Evolutionary conservation across 2,329 filamentous ascomycete genomes (phyloP).

Genomic region (Aschersonia sp.): DNA sequence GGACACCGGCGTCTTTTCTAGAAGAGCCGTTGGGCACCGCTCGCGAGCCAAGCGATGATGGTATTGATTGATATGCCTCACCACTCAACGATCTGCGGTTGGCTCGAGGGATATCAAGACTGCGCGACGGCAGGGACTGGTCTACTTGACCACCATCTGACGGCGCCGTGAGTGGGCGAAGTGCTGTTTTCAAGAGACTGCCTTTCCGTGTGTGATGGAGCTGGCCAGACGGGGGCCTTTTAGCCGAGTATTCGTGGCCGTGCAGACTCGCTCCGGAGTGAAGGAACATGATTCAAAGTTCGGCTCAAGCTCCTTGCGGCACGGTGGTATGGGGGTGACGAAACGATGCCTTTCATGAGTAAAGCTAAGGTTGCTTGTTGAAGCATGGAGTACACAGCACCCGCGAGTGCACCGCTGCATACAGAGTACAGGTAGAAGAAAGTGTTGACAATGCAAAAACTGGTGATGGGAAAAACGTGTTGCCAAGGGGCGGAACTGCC

Average conservation of each 20-base stretch:
- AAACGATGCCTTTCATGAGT: not conserved
- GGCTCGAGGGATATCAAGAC: not conserved
- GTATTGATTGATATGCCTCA: not conserved
- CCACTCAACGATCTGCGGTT: constrained; percentile 1
- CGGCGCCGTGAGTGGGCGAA: constrained; percentile 19
- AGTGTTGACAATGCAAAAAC: too few relatives aligned
- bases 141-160: constrained; percentile 7
- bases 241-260: constrained; percentile 42
- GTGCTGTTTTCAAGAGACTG: constrained; percentile 27
- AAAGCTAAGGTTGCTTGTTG: not conserved
- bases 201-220: constrained; percentile 19
- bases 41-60: constrained; percentile 9
- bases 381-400: too few relatives aligned
- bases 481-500: too few relatives aligned
- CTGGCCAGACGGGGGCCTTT: constrained; percentile 13
- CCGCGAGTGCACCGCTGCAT: too few relatives aligned
- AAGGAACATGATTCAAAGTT: constrained; percentile 32
- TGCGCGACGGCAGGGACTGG: constrained; percentile 1
- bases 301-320: not conserved
- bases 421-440: too few relatives aligned
- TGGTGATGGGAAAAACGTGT: too few relatives aligned
- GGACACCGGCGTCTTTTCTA: constrained; percentile 27
- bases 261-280: constrained; percentile 45
- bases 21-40: constrained; percentile 24
- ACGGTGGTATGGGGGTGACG: not conserved